Percentiles rank a stretch among this genome's conserved stretches.
These are phyloP conservation scores for Ophiostoma quercus DNA, from an alignment of 2,329 filamentous ascomycete species.

Conservation along the genomic window DNA sequence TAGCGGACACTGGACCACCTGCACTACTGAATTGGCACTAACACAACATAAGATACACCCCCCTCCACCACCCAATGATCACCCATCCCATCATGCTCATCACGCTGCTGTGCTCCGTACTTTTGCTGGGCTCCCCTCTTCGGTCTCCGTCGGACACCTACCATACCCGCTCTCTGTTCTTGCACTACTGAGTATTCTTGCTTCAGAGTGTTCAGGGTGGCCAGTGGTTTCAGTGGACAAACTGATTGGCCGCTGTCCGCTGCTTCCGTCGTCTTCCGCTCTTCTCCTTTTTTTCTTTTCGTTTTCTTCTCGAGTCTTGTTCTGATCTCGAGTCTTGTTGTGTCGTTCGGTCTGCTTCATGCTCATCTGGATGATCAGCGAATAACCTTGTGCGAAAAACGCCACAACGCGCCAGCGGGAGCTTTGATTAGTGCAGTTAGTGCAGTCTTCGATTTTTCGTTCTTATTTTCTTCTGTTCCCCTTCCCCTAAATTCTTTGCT, in stretches of 20 bases:
- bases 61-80: not conserved
- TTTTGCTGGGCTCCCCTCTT: not conserved
- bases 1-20: no score
- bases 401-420: conserved; percentile 5
- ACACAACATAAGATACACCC: not conserved
- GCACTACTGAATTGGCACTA: no score
- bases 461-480: not conserved
- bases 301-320: not conserved
- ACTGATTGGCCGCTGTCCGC: not conserved
- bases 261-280: not conserved
- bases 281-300: conserved; percentile 10
- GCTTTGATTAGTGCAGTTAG: conserved; percentile 16
- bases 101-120: not conserved
- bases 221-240: conserved; percentile 1
- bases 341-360: not conserved
- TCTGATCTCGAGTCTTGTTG: not conserved
- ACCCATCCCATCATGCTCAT: not conserved
- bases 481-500: not conserved
- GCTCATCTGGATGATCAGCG: not conserved
- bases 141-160: conserved; percentile 7
- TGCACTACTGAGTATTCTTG: not conserved
- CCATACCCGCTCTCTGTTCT: not conserved
- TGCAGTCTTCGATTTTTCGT: not conserved
- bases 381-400: conserved; percentile 4
- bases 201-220: not conserved